Evolutionary conservation across 371 early-diverging fungal genomes (phyloP), one percentile per base, ranked within the genome.

Genomic region (Syncephalastrum contaminatum): DNA sequence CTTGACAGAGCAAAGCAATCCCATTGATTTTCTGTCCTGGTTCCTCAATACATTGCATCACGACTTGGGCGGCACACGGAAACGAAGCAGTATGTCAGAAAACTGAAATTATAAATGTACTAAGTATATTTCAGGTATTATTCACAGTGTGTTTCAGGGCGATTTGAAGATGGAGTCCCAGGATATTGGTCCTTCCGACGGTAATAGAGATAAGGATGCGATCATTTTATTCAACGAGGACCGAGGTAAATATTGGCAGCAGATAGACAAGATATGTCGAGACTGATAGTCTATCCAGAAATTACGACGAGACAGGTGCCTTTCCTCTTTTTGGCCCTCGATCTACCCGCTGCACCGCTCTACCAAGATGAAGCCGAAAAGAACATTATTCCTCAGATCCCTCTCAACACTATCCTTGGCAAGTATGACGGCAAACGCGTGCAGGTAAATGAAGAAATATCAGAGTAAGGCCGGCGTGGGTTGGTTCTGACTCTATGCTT

Each of bases 331-430:
- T 74, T 99, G 49, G 86, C 92, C 0, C 67, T 99, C 54, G 98
- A 99, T 58, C 71, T 97, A 22, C 99, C 98, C 10, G 92, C 93
- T 8, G 86, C 91, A 20, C 99, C 98, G 3, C 73, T 99, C 36
- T 98, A 95, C 67, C 86, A 89, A 43, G 95, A 94, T 65, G 95
- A 94, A 46, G 65, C 81, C 4, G 94, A 95, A 56, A 86, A 87
- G 46, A 92, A 90, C 43, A 91, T 93, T 57, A 93, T 98, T 58
- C 99, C 99, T 13, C 99, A 99, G 64, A 75, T 87, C n/a, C 85
- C 94, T 0, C 67, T 98, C 25, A 44, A 80, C 53, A 69, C 86
- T 1, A 80, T 97, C 46, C 75, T 98, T 2, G 63, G 71, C n/a
- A 95, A 94, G 58, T 97, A 90, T 60, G 87, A 96, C 62, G 97